A percentile compares a stretch with the other conserved stretches of the same genome.
These are phyloP conservation scores for Phytophthora hibernalis DNA, from an alignment of 352 stramenopile genomes.

Conservation along the genomic window DNA sequence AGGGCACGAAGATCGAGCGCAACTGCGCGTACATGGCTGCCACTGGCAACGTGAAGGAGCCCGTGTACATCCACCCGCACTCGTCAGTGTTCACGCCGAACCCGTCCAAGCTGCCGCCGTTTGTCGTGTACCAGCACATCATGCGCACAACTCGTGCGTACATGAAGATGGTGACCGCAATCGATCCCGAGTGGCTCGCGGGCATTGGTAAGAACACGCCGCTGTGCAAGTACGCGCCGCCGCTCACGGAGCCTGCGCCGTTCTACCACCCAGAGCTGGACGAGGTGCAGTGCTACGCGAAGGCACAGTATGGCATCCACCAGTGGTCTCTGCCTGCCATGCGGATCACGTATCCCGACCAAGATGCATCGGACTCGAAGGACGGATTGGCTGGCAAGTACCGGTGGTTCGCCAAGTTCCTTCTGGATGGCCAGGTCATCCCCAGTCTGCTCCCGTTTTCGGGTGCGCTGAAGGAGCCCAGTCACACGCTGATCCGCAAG, in stretches of 20 bases:
- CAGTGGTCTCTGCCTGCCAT: conserved; percentile 72
- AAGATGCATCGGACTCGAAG: conserved; percentile 37
- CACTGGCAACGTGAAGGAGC: conserved; percentile 61
- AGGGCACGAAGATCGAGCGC: conserved; percentile 84
- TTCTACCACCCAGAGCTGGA: conserved; percentile 67
- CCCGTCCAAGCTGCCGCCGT: conserved; percentile 65
- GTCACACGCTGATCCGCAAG: conserved; percentile 89
- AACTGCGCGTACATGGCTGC: conserved; percentile 83
- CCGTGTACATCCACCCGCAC: conserved; percentile 88
- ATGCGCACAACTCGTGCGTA: conserved; percentile 86
- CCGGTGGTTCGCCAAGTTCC: conserved; percentile 87
- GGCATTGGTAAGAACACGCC: conserved; percentile 78
- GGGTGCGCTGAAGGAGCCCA: conserved; percentile 92
- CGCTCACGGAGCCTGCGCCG: conserved; percentile 65
- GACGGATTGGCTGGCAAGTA: conserved; percentile 59
- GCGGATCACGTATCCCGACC: conserved; percentile 60
- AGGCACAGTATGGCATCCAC: conserved; percentile 76
- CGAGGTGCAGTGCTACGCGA: conserved; percentile 81
- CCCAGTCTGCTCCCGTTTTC: conserved; percentile 73
- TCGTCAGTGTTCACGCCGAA: conserved; percentile 83
- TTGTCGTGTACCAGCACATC: conserved; percentile 84
- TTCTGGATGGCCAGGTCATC: conserved; percentile 77
- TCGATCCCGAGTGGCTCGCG: conserved; percentile 97
- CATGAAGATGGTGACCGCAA: conserved; percentile 98
- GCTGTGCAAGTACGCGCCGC: conserved; percentile 71